Conservation (phyloP, 129 eudicot genomes). For the Sambucus nigra region DNA sequence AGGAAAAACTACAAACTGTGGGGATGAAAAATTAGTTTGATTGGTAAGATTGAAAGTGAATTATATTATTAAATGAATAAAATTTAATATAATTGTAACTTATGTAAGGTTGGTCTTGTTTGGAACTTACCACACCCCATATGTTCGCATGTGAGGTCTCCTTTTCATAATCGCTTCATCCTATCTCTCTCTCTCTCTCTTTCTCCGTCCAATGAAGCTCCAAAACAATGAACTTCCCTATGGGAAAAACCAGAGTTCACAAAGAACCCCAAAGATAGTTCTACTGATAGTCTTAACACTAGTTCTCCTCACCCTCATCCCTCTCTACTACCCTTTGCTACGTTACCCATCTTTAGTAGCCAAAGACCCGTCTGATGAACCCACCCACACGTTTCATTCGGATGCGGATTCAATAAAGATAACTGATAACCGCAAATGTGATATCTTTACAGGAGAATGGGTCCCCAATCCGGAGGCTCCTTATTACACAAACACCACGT, state of each 20-base stretch:
- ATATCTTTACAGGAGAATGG: conserved; percentile 79
- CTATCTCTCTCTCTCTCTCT: conserved; percentile 16
- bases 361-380: background rate
- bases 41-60: too few relatives aligned
- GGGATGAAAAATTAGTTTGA: too few relatives aligned
- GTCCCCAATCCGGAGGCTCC: conserved; percentile 64
- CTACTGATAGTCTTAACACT: conserved; percentile 24
- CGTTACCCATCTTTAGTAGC: conserved; percentile 16
- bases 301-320: conserved; percentile 38
- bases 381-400: conserved; percentile 7
- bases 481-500: conserved; percentile 56
- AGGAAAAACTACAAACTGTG: too few relatives aligned
- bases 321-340: conserved; percentile 36
- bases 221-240: conserved; percentile 23
- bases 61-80: too few relatives aligned
- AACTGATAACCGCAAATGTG: conserved; percentile 43
- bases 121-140: too few relatives aligned
- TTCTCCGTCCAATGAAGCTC: conserved; percentile 30
- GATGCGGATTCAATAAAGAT: conserved; percentile 19
- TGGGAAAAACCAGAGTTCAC: conserved; percentile 18
- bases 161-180: background rate
- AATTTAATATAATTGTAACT: too few relatives aligned
- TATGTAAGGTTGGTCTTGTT: too few relatives aligned
- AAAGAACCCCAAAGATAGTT: conserved; percentile 29
- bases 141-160: background rate